Base-by-base conservation (phyloP, 208 protist species). In the Crithidia fasciculata region DNA sequence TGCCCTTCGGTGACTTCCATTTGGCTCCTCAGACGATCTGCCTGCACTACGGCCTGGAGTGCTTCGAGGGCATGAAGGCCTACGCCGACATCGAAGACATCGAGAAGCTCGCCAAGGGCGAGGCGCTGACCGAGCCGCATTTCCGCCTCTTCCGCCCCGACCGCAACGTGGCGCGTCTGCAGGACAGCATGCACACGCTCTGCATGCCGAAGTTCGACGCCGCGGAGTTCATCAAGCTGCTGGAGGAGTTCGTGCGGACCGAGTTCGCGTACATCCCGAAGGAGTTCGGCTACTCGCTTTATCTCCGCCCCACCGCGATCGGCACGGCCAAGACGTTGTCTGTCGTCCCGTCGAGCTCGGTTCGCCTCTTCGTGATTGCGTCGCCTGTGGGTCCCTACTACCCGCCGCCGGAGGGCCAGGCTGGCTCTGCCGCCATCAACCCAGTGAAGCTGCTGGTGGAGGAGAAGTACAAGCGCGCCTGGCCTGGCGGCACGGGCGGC, bases 301-400 rank as follows among this genome's bases (percentile, higher is more conserved):
- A 99, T 83, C 79, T 99, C 41, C 89, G 99, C 8, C 99, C 99
- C 19, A 97, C 97, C 13, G 76, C 96, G 15, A 99, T 99, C 75
- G 94, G 86, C 56, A 98, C 95, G 4, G 72, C 90, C 61, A 78
- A 73, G 8, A 69, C 15, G 2, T 83, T 99, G 9, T 83, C 84
- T 52, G 95, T 97, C 8, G 73, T 69, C 8, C 72, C 86, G 5
- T 74, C 94, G 0, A 72, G 49, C 5, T 71, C 65, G 3, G 86
- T 95, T 7, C 71, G 84, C 15, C 77, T 99, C 16, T 99, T 94
- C 82, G 81, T 98, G 13, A 99, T 99, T 63, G 83, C 89, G 15
- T 99, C 94, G 37, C 99, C 99, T 44, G 97, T 99, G n/a, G 98
- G 98, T 5, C 97, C 98, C 50, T 99, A 99, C 81, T 99, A 98